Percentiles rank a stretch among this genome's conserved stretches.
These are phyloP conservation scores for Naganishia vishniacii DNA, from an alignment of 768 basidiomycete species.

Conservation along the genomic window DNA sequence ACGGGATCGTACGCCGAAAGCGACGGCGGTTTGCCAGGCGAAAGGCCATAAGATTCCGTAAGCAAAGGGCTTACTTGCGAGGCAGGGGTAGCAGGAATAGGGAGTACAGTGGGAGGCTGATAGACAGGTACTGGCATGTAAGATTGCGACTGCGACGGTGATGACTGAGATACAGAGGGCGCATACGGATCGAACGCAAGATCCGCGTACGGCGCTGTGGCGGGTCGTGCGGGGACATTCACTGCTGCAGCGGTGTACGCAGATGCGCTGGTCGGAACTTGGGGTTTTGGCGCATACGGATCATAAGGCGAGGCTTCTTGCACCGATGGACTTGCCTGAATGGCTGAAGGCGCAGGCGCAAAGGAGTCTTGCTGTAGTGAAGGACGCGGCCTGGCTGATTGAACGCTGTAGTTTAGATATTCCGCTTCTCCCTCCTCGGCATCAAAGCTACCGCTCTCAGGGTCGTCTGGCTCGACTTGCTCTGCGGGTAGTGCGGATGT, in stretches of 20 bases:
- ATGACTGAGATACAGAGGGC: neutral
- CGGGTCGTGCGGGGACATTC: neutral
- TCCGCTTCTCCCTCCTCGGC: neutral
- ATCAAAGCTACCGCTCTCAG: neutral
- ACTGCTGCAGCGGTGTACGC: neutral
- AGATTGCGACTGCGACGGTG: too few species aligned
- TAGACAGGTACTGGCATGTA: neutral
- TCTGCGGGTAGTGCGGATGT: too few species aligned
- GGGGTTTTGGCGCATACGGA: slow-evolving; percentile 11
- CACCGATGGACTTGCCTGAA: neutral
- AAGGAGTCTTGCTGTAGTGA: slow-evolving; percentile 17
- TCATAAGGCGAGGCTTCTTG: neutral
- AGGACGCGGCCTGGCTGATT: slow-evolving; percentile 6
- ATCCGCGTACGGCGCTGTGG: slow-evolving; percentile 1
- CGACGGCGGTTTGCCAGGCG: neutral
- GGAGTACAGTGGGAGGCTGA: neutral
- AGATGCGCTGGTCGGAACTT: neutral
- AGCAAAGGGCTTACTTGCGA: neutral
- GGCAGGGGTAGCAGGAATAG: neutral
- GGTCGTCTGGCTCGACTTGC: neutral
- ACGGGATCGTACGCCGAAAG: slow-evolving; percentile 24
- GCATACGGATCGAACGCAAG: slow-evolving; percentile 6
- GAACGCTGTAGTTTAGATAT: neutral
- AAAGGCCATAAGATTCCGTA: neutral
- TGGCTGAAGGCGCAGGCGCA: neutral